phyloP scores from a whole-genome alignment of 768 basidiomycete genomes.

The Trametes elegans region DNA sequence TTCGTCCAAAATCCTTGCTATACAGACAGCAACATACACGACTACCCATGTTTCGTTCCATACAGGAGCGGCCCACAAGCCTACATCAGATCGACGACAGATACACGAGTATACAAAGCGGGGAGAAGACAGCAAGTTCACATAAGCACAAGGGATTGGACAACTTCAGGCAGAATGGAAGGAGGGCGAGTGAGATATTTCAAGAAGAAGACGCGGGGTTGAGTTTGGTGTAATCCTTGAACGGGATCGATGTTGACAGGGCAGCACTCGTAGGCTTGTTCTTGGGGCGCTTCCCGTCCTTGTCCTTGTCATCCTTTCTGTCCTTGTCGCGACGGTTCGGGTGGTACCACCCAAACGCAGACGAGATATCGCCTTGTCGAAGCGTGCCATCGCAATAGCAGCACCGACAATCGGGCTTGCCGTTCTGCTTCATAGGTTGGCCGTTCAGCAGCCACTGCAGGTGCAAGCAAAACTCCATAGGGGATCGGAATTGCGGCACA shows the following conservation, averaged over 20 bases:
- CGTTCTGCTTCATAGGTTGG: constrained; percentile 13
- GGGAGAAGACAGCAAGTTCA: neutral
- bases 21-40: too few relatives aligned
- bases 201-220: neutral
- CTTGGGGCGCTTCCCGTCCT: constrained; percentile 1
- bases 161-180: neutral
- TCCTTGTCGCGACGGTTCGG: constrained; percentile 3
- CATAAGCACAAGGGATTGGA: neutral
- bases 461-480: constrained; percentile 26
- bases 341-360: constrained; percentile 2
- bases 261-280: neutral
- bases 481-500: constrained; percentile 24
- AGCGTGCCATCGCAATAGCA: constrained; percentile 22
- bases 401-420: constrained; percentile 24
- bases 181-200: neutral
- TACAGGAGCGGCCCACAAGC: too few relatives aligned
- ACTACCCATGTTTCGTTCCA: too few relatives aligned
- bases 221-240: constrained; percentile 25
- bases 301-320: constrained; percentile 5
- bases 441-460: constrained; percentile 25
- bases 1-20: too few relatives aligned
- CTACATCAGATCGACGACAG: too few relatives aligned
- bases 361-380: constrained; percentile 24
- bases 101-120: neutral
- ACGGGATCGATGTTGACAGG: constrained; percentile 7